Evolutionary conservation across 192 early-diverging fungal genomes (phyloP).

Genomic region (Funneliformis mosseae): DNA sequence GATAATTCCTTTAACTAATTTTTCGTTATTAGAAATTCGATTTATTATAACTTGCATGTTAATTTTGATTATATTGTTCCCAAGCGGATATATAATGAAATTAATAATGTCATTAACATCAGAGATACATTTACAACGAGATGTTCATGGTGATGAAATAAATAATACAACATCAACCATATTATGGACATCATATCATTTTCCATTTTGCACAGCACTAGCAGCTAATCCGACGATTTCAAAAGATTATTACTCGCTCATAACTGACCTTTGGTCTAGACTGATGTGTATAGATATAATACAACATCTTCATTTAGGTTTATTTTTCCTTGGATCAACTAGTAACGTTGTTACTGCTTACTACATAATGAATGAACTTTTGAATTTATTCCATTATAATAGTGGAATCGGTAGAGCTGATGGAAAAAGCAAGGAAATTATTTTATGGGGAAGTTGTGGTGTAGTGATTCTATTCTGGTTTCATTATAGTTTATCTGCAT

Average conservation of each 20-base stretch:
- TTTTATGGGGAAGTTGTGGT: constrained; percentile 46
- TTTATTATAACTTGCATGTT: constrained; percentile 39
- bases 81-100: constrained; percentile 48
- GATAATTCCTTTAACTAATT: neutral
- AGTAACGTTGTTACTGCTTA: constrained; percentile 56
- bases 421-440: constrained; percentile 43
- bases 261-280: constrained; percentile 40
- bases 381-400: constrained; percentile 44
- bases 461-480: constrained; percentile 57
- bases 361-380: constrained; percentile 58
- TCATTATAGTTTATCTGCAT: constrained; percentile 58
- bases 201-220: neutral
- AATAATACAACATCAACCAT: neutral
- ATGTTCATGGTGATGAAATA: neutral
- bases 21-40: constrained; percentile 33
- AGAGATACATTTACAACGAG: neutral
- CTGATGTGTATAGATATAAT: constrained; percentile 45
- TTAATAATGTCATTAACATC: constrained; percentile 39
- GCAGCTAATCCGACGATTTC: constrained; percentile 17
- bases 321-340: constrained; percentile 58
- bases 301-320: constrained; percentile 58
- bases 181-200: constrained; percentile 1
- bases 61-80: constrained; percentile 41
- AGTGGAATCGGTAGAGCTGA: neutral
- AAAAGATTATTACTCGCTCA: neutral